A percentile compares a stretch with the other conserved stretches of the same genome.
phyloP scores from a whole-genome alignment of 108 stramenopile genomes.

The Nitzschia palea region DNA sequence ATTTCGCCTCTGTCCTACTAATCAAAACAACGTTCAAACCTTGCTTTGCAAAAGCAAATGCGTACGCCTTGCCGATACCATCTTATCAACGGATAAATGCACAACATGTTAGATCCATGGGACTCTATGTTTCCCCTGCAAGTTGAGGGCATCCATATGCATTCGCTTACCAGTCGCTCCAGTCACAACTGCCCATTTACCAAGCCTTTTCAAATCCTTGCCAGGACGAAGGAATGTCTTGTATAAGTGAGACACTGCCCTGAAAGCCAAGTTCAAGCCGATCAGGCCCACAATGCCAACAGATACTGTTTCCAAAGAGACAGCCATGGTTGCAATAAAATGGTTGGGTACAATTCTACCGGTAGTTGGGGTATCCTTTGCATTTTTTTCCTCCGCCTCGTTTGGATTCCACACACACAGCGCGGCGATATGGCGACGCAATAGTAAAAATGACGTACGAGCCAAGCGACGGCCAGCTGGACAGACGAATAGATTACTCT shows the following conservation, averaged over 20 bases:
- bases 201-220: constrained; percentile 88
- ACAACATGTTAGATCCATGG: neutral
- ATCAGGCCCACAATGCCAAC: constrained; percentile 29
- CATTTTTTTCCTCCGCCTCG: too few relatives aligned
- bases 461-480: too few relatives aligned
- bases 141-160: neutral
- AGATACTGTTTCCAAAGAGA: constrained; percentile 14
- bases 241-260: constrained; percentile 53
- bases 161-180: constrained; percentile 83
- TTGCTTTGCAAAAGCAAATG: constrained; percentile 91
- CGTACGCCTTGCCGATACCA: constrained; percentile 98
- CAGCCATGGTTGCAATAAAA: neutral
- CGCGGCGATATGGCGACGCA: too few relatives aligned
- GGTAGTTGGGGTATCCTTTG: neutral
- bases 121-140: too few relatives aligned
- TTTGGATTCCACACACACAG: too few relatives aligned
- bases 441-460: too few relatives aligned
- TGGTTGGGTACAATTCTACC: neutral
- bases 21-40: constrained; percentile 96
- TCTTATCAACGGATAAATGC: constrained; percentile 34
- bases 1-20: constrained; percentile 93
- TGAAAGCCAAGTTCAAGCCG: constrained; percentile 23
- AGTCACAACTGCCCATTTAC: constrained; percentile 97
- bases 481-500: too few relatives aligned
- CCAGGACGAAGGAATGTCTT: constrained; percentile 89